phyloP scores from a whole-genome alignment of 2,329 filamentous ascomycete species.

The Claviceps sp. region DNA sequence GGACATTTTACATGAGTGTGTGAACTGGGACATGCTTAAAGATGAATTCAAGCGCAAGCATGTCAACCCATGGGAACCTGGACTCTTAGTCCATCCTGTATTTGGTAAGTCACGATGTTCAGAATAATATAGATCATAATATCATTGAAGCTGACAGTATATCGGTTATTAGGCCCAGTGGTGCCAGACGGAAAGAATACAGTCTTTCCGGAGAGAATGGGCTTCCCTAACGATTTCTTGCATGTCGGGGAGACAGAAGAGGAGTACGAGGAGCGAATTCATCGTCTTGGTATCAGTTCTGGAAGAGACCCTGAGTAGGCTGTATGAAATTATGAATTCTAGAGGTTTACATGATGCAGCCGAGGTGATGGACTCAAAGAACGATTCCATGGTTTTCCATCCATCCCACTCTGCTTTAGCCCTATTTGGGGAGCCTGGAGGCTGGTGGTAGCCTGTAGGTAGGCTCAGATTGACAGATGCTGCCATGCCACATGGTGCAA shows the following conservation, averaged over 20 bases:
- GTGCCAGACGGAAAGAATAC: neutral
- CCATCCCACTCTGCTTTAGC: neutral
- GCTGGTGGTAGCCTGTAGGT: too few species aligned
- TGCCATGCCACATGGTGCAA: too few species aligned
- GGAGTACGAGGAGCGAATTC: neutral
- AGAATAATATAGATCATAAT: neutral
- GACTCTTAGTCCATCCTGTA: neutral
- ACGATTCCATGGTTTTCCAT: neutral
- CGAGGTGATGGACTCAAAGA: too few species aligned
- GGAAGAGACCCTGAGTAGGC: neutral
- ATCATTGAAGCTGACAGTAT: neutral
- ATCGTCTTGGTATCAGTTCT: neutral
- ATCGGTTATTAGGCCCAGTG: neutral
- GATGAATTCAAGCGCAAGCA: neutral
- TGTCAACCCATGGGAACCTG: conserved; percentile 1
- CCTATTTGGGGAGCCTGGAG: too few species aligned
- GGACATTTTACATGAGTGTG: neutral
- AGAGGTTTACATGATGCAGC: too few species aligned
- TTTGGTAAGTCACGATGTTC: neutral
- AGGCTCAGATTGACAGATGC: too few species aligned
- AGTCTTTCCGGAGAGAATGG: neutral
- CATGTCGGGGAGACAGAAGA: neutral
- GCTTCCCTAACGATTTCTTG: neutral
- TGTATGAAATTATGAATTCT: too few species aligned
- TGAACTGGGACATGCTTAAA: neutral